Evolutionary conservation across 176 grass and related monocot genomes (phyloP).

Genomic region (Musa schizocarpa): DNA sequence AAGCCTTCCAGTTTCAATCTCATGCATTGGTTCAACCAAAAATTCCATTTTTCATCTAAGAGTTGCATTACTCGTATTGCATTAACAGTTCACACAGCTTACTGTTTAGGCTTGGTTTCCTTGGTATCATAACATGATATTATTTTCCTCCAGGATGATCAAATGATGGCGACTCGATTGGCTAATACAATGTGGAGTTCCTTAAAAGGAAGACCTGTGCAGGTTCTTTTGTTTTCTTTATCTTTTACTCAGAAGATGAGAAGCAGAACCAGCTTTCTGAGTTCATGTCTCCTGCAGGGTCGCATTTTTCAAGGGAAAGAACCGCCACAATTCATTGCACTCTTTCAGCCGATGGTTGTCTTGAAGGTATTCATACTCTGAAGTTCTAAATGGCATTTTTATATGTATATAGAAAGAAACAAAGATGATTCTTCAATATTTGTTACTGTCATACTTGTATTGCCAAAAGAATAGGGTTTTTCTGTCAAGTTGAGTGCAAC

Average conservation of each 20-base stretch:
- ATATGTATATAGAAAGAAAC: not conserved
- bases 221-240: constrained; percentile 36
- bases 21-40: not conserved
- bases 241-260: not conserved
- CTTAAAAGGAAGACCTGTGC: constrained; percentile 89
- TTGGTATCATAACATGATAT: not conserved
- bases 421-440: not conserved
- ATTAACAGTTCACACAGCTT: not conserved
- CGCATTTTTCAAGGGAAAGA: constrained; percentile 92
- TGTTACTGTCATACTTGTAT: not conserved
- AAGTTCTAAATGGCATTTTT: not conserved
- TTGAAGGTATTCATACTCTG: constrained; percentile 51
- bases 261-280: constrained; percentile 16
- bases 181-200: constrained; percentile 83
- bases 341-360: constrained; percentile 94
- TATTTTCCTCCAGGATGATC: constrained; percentile 64
- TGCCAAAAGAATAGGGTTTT: not conserved
- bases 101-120: not conserved
- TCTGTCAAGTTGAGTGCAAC: not conserved
- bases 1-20: not conserved
- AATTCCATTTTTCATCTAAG: not conserved
- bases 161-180: constrained; percentile 50
- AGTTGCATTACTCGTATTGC: not conserved
- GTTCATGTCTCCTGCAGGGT: constrained; percentile 40
- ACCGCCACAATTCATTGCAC: constrained; percentile 87